Conservation (phyloP, 371 early-diverging fungal genomes). For the Zancudomyces culisetae region DNA sequence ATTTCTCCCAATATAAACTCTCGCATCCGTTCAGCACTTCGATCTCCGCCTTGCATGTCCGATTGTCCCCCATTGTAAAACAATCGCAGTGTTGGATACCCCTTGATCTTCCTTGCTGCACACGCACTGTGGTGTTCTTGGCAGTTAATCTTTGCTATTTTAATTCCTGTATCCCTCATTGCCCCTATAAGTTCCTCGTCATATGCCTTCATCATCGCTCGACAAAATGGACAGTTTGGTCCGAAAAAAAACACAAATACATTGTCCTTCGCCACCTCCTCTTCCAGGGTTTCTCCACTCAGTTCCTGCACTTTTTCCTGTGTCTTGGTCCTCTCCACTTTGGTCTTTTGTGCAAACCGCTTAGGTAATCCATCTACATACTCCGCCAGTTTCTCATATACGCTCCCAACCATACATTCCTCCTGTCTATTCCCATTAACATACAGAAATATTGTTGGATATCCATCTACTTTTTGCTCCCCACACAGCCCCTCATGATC, state of each 20-base stretch:
- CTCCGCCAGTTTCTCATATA: conserved; percentile 10
- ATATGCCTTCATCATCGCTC: conserved; percentile 59
- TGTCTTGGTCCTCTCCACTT: conserved; percentile 6
- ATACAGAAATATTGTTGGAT: conserved; percentile 47
- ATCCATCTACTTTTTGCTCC: conserved; percentile 31
- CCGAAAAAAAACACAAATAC: conserved; percentile 65
- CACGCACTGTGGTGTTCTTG: conserved; percentile 33
- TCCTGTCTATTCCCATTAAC: conserved; percentile 35
- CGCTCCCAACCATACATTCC: conserved; percentile 12
- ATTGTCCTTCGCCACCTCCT: conserved; percentile 15
- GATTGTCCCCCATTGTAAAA: conserved; percentile 28
- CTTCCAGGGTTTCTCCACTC: conserved; percentile 22
- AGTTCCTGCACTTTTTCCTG: conserved; percentile 25
- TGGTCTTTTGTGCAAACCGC: conserved; percentile 6
- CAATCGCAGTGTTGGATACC: conserved; percentile 68
- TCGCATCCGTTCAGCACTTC: conserved; percentile 31
- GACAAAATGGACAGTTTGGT: conserved; percentile 79
- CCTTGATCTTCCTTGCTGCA: conserved; percentile 34
- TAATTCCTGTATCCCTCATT: conserved; percentile 39
- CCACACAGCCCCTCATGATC: conserved; percentile 42
- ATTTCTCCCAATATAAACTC: no score
- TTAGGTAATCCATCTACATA: conserved; percentile 11
- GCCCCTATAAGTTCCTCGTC: conserved; percentile 42
- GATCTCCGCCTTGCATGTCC: conserved; percentile 17
- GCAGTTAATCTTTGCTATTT: conserved; percentile 74